Evolutionary conservation across 2,329 filamentous ascomycete genomes (phyloP).

Genomic region (Hymenoscyphus occultus): DNA sequence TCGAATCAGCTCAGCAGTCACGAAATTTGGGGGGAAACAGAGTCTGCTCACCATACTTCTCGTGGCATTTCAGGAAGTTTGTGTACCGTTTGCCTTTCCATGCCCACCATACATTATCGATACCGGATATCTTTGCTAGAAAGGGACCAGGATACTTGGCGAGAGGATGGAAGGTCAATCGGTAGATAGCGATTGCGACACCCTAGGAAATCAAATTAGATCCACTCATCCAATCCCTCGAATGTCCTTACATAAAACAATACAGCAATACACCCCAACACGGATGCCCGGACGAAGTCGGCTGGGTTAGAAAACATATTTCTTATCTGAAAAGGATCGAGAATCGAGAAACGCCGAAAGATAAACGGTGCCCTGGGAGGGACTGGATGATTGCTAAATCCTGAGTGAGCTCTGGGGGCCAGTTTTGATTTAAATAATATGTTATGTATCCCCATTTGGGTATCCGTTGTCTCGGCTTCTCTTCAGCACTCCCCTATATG

Average conservation of each 20-base stretch:
- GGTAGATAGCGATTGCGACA: conserved; percentile 7
- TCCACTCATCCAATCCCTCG: background rate
- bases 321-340: background rate
- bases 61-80: conserved; percentile 65
- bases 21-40: background rate
- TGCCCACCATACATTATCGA: conserved; percentile 60
- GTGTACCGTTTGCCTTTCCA: conserved; percentile 62
- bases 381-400: too few species aligned
- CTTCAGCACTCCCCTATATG: too few species aligned
- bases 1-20: background rate
- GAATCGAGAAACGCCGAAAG: background rate
- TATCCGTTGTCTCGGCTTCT: too few species aligned
- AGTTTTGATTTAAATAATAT: too few species aligned
- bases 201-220: background rate
- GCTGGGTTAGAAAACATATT: too few species aligned
- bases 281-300: background rate
- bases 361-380: too few species aligned
- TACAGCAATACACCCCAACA: background rate
- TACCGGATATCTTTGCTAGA: conserved; percentile 64
- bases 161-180: conserved; percentile 30
- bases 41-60: conserved; percentile 9
- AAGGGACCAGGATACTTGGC: conserved; percentile 64
- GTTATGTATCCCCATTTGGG: too few species aligned
- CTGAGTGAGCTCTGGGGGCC: too few species aligned
- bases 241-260: background rate